Conservation (phyloP, 768 basidiomycete species). For the Podaxis rugospora region DNA sequence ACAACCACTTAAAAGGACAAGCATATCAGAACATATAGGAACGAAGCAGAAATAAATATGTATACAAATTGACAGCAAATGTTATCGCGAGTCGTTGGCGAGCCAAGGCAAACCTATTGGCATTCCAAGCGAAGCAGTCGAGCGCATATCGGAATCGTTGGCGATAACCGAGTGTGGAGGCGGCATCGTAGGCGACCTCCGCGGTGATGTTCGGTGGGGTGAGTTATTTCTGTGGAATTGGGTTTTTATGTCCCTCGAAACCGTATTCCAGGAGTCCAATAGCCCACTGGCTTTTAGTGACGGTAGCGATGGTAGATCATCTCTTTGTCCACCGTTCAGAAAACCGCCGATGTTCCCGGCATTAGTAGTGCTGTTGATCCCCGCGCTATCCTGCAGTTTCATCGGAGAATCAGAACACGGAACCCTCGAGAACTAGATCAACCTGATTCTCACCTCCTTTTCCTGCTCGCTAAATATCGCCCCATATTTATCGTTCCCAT, state of each 20-base stretch:
- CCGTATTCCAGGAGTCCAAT: constrained; percentile 48
- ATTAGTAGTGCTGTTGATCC: constrained; percentile 7
- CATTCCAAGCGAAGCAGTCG: constrained; percentile 36
- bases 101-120: constrained; percentile 70
- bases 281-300: constrained; percentile 74
- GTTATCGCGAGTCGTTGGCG: constrained; percentile 53
- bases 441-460: constrained; percentile 14
- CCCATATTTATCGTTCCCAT: constrained; percentile 17
- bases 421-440: constrained; percentile 8
- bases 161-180: constrained; percentile 14
- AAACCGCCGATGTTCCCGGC: constrained; percentile 18
- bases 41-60: constrained; percentile 11
- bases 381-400: constrained; percentile 9
- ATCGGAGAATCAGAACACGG: constrained; percentile 3
- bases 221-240: constrained; percentile 17
- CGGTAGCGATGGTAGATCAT: constrained; percentile 48
- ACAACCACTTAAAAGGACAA: neutral
- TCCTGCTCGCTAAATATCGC: constrained; percentile 16
- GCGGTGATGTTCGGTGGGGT: constrained; percentile 23
- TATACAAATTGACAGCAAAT: constrained; percentile 9
- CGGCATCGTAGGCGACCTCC: constrained; percentile 20
- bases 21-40: constrained; percentile 6
- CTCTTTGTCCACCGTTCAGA: constrained; percentile 17
- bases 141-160: constrained; percentile 26
- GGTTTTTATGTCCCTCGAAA: constrained; percentile 23